These are phyloP conservation scores for Castanospermum australe DNA, from an alignment of 306 rosid genomes.

Conservation along the genomic window DNA sequence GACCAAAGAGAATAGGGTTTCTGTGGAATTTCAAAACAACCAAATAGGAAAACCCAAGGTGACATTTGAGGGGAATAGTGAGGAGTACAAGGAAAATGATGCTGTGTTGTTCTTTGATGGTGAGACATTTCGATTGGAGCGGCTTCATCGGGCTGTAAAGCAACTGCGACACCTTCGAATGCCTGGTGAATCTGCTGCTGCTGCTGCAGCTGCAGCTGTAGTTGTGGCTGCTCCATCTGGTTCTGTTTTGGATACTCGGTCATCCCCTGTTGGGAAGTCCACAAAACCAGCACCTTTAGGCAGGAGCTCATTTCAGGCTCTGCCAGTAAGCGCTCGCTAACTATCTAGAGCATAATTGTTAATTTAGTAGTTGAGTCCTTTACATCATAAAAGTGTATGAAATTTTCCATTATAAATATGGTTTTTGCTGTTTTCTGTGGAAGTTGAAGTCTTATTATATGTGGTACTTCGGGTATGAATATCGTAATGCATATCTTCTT, in stretches of 20 bases:
- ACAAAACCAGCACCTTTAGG: conserved; percentile 42
- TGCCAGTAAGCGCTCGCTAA: conserved; percentile 51
- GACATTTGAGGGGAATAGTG: conserved; percentile 83
- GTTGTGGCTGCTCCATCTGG: conserved; percentile 38
- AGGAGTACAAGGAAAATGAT: conserved; percentile 83
- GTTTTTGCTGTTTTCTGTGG: neutral
- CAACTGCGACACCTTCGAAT: conserved; percentile 78
- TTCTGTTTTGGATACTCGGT: conserved; percentile 54
- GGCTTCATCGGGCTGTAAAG: conserved; percentile 78
- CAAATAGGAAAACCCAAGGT: conserved; percentile 89
- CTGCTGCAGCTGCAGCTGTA: conserved; percentile 40
- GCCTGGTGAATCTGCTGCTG: conserved; percentile 77
- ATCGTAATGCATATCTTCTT: neutral
- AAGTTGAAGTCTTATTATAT: neutral
- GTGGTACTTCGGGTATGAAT: neutral
- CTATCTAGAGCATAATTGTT: conserved; percentile 8
- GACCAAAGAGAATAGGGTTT: conserved; percentile 80
- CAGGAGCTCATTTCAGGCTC: conserved; percentile 48
- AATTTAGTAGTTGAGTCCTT: neutral
- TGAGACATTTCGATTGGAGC: conserved; percentile 67
- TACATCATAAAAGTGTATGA: neutral
- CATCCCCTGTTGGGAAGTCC: conserved; percentile 68
- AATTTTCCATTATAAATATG: neutral
- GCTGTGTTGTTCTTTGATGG: conserved; percentile 91
- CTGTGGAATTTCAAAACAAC: conserved; percentile 86